Evolutionary conservation across 2,329 filamentous ascomycete genomes (phyloP).

Genomic region (Celoporthe dispersa): DNA sequence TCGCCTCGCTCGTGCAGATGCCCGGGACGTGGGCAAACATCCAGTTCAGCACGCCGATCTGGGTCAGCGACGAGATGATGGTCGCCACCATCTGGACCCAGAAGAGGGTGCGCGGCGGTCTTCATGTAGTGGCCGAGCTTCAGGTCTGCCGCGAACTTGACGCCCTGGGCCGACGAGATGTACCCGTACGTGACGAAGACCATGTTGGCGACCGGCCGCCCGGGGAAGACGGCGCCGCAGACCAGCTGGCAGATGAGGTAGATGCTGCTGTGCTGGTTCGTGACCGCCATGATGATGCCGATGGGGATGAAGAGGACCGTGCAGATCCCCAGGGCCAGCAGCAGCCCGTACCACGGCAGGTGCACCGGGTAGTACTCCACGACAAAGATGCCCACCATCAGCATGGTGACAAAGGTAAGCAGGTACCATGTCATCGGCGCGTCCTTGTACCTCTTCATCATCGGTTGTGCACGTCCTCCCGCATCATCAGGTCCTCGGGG

Average conservation of each 20-base stretch:
- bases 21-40: constrained; percentile 79
- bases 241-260: constrained; percentile 87
- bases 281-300: constrained; percentile 91
- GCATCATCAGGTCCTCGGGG: constrained; percentile 63
- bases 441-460: constrained; percentile 83
- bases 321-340: constrained; percentile 78
- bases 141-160: constrained; percentile 86
- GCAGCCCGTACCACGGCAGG: constrained; percentile 83
- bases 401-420: constrained; percentile 74
- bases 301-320: constrained; percentile 86
- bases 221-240: constrained; percentile 80
- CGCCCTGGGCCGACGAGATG: constrained; percentile 84
- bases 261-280: constrained; percentile 85
- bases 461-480: constrained; percentile 82
- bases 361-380: constrained; percentile 86
- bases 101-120: constrained; percentile 78
- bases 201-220: constrained; percentile 88
- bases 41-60: constrained; percentile 87
- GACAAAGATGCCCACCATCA: constrained; percentile 78
- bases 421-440: constrained; percentile 84
- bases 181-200: constrained; percentile 92
- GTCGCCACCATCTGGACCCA: constrained; percentile 78
- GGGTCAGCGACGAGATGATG: constrained; percentile 75
- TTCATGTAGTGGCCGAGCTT: constrained; percentile 92
- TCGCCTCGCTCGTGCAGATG: constrained; percentile 78